phyloP scores from a whole-genome alignment of 2,329 filamentous ascomycete species.

The Alternaria postmessia region DNA sequence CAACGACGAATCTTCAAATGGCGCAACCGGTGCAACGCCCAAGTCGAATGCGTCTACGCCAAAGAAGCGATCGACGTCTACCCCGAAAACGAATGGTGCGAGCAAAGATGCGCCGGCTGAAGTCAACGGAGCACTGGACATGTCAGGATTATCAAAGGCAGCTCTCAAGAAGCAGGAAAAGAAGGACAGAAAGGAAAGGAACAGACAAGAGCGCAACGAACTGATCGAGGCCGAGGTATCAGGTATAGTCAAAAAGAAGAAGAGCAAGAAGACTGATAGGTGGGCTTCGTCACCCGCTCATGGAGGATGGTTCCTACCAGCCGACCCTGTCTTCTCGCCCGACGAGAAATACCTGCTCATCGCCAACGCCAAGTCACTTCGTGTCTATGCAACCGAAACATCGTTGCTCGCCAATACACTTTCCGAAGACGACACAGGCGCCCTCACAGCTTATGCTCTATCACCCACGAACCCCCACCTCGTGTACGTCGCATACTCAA shows the following conservation, averaged over 20 bases:
- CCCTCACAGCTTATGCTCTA: conserved; percentile 61
- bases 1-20: conserved; percentile 24
- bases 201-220: conserved; percentile 10
- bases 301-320: conserved; percentile 64
- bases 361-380: conserved; percentile 75
- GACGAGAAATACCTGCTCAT: conserved; percentile 73
- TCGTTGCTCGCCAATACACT: conserved; percentile 82
- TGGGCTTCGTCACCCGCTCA: conserved; percentile 56
- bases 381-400: conserved; percentile 81
- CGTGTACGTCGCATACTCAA: conserved; percentile 62
- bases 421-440: conserved; percentile 50
- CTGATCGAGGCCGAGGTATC: conserved; percentile 5
- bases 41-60: conserved; percentile 24
- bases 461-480: conserved; percentile 61
- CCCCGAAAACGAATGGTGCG: conserved; percentile 19
- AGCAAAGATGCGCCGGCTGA: conserved; percentile 16
- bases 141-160: conserved; percentile 12
- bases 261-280: conserved; percentile 25
- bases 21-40: conserved; percentile 21
- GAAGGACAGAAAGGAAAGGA: conserved; percentile 20
- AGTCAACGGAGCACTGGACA: conserved; percentile 8
- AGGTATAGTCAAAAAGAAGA: conserved; percentile 28
- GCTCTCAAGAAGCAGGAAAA: conserved; percentile 17
- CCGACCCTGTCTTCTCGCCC: conserved; percentile 65
- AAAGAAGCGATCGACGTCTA: conserved; percentile 19